Evolutionary conservation across 768 basidiomycete species (phyloP).

Genomic region (Steccherinum ochraceum): DNA sequence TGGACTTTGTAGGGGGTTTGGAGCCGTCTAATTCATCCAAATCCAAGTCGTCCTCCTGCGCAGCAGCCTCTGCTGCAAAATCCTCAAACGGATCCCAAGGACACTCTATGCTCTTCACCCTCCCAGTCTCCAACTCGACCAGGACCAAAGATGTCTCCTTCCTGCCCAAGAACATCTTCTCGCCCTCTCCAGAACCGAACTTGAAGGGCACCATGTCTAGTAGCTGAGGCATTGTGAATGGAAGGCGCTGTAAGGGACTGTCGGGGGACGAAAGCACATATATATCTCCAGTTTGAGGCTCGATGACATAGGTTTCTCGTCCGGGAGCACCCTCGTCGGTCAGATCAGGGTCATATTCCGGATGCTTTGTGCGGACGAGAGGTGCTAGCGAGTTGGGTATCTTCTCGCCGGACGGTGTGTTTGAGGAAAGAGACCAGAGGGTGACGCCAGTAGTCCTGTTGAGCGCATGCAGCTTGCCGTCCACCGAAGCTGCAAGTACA

Average conservation of each 20-base stretch:
- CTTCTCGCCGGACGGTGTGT: constrained; percentile 7
- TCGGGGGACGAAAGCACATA: constrained; percentile 73
- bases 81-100: constrained; percentile 69
- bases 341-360: constrained; percentile 49
- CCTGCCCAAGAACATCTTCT: constrained; percentile 80
- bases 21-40: constrained; percentile 56
- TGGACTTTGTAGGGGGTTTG: constrained; percentile 27
- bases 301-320: constrained; percentile 86
- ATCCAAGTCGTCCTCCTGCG: constrained; percentile 28
- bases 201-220: constrained; percentile 85
- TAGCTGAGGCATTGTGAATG: constrained; percentile 87
- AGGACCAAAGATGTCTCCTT: constrained; percentile 82
- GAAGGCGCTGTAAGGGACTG: constrained; percentile 77
- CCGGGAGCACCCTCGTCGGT: constrained; percentile 41
- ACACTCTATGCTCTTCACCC: constrained; percentile 73
- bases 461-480: constrained; percentile 92
- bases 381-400: constrained; percentile 55
- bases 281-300: constrained; percentile 91
- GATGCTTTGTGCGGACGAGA: constrained; percentile 67
- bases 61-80: constrained; percentile 24
- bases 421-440: constrained; percentile 81
- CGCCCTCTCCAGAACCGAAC: constrained; percentile 54
- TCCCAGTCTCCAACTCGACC: constrained; percentile 74
- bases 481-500: constrained; percentile 87
- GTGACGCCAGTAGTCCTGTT: constrained; percentile 78